Percentiles rank a stretch among this genome's conserved stretches.
These are phyloP conservation scores for Neoboletus brunneissimus DNA, from an alignment of 768 basidiomycete species.

Conservation along the genomic window DNA sequence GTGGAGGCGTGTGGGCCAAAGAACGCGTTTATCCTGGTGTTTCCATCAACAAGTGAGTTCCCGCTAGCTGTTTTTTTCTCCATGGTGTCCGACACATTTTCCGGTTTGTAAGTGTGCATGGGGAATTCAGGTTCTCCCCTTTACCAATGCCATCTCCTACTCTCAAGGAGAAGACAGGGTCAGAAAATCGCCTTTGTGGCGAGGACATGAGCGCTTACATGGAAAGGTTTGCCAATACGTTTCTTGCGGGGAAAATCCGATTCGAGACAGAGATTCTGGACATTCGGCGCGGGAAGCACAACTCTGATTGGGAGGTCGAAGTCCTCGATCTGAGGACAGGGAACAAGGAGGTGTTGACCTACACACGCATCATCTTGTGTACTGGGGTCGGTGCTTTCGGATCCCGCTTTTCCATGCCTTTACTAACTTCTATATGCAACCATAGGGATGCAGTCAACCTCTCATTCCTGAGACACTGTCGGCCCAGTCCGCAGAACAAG, in stretches of 20 bases:
- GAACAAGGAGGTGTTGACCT: conserved; percentile 35
- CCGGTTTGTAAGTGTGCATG: conserved; percentile 52
- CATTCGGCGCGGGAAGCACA: conserved; percentile 37
- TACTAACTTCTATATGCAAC: no score
- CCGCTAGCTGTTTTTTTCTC: no score
- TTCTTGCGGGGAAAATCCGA: conserved; percentile 40
- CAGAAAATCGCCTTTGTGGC: no score
- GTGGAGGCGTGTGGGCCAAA: no score
- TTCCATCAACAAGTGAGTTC: no score
- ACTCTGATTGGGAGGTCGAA: conserved; percentile 43
- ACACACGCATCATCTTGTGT: conserved; percentile 53
- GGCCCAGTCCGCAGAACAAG: no score
- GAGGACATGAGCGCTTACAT: conserved; percentile 58
- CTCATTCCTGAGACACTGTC: no score
- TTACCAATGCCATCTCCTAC: conserved; percentile 49
- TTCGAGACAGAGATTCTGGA: no score
- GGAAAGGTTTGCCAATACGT: conserved; percentile 48
- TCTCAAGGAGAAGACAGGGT: conserved; percentile 22
- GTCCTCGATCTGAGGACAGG: conserved; percentile 28
- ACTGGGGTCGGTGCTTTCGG: no score
- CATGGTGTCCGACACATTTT: background rate
- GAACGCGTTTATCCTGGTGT: no score
- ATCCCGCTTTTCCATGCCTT: no score
- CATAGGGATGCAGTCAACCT: no score
- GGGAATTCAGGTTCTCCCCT: conserved; percentile 58